Conservation (phyloP, 345 rosid genomes). For the Salix brachista region DNA sequence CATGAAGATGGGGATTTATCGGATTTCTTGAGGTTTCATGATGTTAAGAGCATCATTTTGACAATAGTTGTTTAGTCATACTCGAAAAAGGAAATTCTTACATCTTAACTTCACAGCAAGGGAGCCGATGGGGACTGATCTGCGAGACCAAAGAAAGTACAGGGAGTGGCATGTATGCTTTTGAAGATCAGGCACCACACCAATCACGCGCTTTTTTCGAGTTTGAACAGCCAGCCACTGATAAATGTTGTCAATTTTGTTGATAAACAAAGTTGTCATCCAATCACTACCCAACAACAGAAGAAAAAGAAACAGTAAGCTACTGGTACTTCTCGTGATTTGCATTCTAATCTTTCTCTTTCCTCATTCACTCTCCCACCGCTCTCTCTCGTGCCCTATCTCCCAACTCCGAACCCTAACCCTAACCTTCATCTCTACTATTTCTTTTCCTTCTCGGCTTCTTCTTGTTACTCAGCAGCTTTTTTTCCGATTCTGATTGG, state of each 20-base stretch:
- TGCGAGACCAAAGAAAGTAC: not conserved
- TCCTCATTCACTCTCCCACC: constrained; percentile 35
- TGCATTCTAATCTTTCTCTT: constrained; percentile 28
- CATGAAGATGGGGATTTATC: no score
- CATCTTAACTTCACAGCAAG: no score
- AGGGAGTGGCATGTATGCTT: no score
- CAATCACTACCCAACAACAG: not conserved
- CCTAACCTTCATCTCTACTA: not conserved
- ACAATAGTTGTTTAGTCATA: no score
- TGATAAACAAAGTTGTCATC: not conserved
- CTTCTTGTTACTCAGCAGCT: not conserved
- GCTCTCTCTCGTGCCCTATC: constrained; percentile 35
- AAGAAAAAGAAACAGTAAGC: not conserved
- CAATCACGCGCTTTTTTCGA: not conserved
- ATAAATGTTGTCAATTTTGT: not conserved
- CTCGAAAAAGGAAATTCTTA: no score
- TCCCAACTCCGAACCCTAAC: constrained; percentile 13
- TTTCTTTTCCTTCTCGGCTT: constrained; percentile 6
- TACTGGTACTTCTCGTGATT: constrained; percentile 35
- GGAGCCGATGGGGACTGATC: not conserved
- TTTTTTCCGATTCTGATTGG: not conserved
- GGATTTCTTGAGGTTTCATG: not conserved
- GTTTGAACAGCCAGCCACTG: not conserved
- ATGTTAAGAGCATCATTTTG: not conserved
- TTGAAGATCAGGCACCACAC: not conserved